Conservation (phyloP, 1,284 basidiomycete genomes). For the Pascua sp. region DNA sequence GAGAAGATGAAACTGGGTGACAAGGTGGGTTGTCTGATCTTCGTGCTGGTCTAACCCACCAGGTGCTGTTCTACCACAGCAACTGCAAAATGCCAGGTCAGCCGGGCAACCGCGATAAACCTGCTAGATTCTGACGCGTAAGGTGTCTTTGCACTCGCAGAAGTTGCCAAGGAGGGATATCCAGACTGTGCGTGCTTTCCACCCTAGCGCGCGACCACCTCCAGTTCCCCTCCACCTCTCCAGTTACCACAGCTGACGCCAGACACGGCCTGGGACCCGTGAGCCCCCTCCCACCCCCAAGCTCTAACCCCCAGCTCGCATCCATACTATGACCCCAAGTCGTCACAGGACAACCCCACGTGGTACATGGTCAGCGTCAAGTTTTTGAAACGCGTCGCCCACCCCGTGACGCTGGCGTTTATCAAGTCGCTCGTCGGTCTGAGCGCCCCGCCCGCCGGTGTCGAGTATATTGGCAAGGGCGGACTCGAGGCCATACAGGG, state of each 20-base stretch:
- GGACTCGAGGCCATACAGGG: slow-evolving; percentile 58
- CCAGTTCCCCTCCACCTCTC: not conserved
- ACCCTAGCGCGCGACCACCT: not conserved
- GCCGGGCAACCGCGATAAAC: not conserved
- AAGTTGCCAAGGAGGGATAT: slow-evolving; percentile 78
- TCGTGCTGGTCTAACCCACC: not conserved
- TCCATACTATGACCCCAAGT: slow-evolving; percentile 87
- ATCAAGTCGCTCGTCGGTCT: slow-evolving; percentile 62
- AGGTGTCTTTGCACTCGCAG: slow-evolving; percentile 81
- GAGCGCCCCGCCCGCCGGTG: slow-evolving; percentile 53
- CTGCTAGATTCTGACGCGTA: not conserved
- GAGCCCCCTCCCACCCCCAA: slow-evolving; percentile 27
- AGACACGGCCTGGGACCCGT: slow-evolving; percentile 89
- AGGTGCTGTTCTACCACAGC: slow-evolving; percentile 74
- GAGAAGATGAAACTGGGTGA: slow-evolving; percentile 78
- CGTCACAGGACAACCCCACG: slow-evolving; percentile 67
- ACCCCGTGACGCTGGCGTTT: slow-evolving; percentile 76
- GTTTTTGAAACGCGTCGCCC: slow-evolving; percentile 62
- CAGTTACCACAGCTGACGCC: slow-evolving; percentile 6
- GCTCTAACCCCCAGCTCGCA: slow-evolving; percentile 50
- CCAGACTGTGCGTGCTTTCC: slow-evolving; percentile 67
- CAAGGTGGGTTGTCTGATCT: slow-evolving; percentile 54
- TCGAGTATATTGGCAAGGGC: slow-evolving; percentile 62
- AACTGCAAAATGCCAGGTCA: slow-evolving; percentile 83
- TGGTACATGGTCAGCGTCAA: slow-evolving; percentile 87